phyloP scores from a whole-genome alignment of 106 monocot genomes.

The Alisma plantagoaquatica region DNA sequence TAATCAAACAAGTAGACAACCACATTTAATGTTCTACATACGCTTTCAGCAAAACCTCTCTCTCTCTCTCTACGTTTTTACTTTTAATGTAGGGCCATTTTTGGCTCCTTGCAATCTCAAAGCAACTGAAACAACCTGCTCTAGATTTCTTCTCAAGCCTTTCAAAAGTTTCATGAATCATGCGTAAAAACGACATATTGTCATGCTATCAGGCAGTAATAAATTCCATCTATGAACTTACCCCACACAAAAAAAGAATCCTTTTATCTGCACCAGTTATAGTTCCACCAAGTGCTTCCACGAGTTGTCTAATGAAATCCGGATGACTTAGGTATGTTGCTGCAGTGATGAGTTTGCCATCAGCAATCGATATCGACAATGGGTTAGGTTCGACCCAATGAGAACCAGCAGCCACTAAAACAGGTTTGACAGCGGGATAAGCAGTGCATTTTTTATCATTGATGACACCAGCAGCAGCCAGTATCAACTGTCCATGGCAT shows the following conservation, averaged over 20 bases:
- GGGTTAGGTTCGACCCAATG: constrained; percentile 70
- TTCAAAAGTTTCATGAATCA: no score
- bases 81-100: no score
- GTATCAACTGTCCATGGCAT: constrained; percentile 83
- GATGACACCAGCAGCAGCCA: constrained; percentile 75
- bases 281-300: constrained; percentile 64
- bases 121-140: no score
- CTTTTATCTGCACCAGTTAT: constrained; percentile 56
- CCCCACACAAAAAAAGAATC: constrained; percentile 90
- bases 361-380: constrained; percentile 33
- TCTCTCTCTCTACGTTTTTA: no score
- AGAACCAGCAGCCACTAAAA: constrained; percentile 51
- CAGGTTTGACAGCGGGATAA: constrained; percentile 62
- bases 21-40: no score
- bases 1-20: no score
- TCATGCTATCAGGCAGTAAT: no score
- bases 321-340: constrained; percentile 57
- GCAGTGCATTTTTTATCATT: constrained; percentile 68
- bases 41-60: no score
- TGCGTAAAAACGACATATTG: no score
- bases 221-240: no score
- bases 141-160: no score
- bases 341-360: constrained; percentile 80
- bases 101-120: no score
- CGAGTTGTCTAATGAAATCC: constrained; percentile 54